Evolutionary conservation across 2,329 filamentous ascomycete genomes (phyloP).

Genomic region (Annulohypoxylon truncatum): DNA sequence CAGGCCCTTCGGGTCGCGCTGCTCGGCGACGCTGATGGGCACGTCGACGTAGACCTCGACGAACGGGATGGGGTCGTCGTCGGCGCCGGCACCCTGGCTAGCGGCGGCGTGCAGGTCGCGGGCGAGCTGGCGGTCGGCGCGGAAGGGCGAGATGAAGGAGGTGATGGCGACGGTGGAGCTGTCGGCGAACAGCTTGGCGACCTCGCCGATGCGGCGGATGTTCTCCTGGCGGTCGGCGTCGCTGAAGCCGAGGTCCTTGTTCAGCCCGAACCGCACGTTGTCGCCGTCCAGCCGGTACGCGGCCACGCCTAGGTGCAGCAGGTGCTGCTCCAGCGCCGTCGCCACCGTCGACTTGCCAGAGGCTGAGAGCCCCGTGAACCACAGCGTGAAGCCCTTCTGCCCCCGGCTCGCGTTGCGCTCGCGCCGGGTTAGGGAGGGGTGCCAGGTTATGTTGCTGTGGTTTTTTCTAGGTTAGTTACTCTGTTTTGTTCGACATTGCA

Average conservation of each 20-base stretch:
- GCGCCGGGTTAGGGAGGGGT: constrained; percentile 80
- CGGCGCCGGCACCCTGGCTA: constrained; percentile 66
- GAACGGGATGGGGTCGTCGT: constrained; percentile 80
- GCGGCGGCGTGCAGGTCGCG: constrained; percentile 79
- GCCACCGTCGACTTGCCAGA: constrained; percentile 98
- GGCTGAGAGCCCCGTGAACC: constrained; percentile 96
- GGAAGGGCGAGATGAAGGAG: constrained; percentile 96
- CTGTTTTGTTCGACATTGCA: neutral
- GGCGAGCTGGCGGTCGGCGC: constrained; percentile 84
- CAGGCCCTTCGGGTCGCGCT: constrained; percentile 95
- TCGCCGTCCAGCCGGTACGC: constrained; percentile 97
- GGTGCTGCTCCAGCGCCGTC: constrained; percentile 95
- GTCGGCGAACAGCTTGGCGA: constrained; percentile 97
- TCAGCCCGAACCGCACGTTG: constrained; percentile 97
- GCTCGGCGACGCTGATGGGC: constrained; percentile 89
- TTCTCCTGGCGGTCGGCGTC: constrained; percentile 97
- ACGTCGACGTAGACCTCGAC: constrained; percentile 95
- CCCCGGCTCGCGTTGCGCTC: constrained; percentile 81
- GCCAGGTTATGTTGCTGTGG: constrained; percentile 88
- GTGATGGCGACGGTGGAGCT: constrained; percentile 87
- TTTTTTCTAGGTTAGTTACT: constrained; percentile 17
- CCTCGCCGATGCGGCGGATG: constrained; percentile 95
- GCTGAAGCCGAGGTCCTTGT: constrained; percentile 96
- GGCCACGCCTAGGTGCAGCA: constrained; percentile 83
- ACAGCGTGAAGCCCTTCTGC: constrained; percentile 93